phyloP scores from a whole-genome alignment of 805 yeast species.

The Clavispora vitiphila region DNA sequence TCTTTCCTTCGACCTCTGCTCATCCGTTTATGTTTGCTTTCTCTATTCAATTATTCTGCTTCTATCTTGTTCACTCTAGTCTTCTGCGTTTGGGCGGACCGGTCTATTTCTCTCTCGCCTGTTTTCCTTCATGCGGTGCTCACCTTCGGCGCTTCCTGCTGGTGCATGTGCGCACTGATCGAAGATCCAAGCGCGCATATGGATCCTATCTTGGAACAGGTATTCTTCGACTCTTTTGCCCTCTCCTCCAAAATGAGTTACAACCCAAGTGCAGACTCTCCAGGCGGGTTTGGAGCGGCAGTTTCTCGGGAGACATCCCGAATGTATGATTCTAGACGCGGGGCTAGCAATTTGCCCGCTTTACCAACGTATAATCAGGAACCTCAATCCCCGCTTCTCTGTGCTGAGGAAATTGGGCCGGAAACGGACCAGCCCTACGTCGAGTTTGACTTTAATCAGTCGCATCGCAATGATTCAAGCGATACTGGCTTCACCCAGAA shows the following conservation, averaged over 20 bases:
- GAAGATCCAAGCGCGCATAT: background rate
- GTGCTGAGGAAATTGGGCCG: background rate
- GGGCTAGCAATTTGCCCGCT: conserved; percentile 10
- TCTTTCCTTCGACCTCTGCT: too few relatives aligned
- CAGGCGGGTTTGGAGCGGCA: conserved; percentile 2
- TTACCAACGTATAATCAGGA: conserved; percentile 6
- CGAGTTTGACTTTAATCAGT: conserved; percentile 25
- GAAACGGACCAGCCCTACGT: conserved; percentile 13
- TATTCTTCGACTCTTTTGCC: background rate
- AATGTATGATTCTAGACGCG: conserved; percentile 6
- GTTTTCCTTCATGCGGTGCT: too few relatives aligned
- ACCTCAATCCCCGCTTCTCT: background rate
- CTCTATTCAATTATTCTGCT: too few relatives aligned
- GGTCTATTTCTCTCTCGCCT: too few relatives aligned
- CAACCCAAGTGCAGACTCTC: background rate
- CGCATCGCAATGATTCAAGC: conserved; percentile 1
- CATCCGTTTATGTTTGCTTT: too few relatives aligned
- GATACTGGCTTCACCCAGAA: conserved; percentile 5
- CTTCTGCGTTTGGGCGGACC: too few relatives aligned
- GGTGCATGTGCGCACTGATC: background rate
- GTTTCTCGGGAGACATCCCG: conserved; percentile 6
- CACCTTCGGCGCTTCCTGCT: background rate
- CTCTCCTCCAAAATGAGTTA: background rate
- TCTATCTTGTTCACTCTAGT: too few relatives aligned
- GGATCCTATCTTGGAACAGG: too few relatives aligned